These are phyloP conservation scores for Fraxinus americana DNA, from an alignment of 257 asterid genomes.

Conservation along the genomic window DNA sequence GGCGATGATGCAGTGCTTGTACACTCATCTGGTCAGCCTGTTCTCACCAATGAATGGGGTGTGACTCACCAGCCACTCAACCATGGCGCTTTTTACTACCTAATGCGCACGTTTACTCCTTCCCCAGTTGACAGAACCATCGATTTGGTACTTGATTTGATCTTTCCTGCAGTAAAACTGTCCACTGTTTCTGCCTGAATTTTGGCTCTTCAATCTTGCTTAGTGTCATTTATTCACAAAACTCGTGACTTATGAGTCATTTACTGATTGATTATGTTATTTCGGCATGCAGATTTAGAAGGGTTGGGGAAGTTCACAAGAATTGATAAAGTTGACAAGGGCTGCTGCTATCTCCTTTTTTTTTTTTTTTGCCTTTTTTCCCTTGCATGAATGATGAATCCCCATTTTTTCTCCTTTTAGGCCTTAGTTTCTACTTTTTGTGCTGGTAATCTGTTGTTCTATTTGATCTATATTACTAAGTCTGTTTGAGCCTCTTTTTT, in stretches of 20 bases:
- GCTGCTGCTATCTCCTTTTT: not conserved
- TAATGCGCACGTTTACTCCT: constrained; percentile 49
- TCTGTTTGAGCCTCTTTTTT: too few species aligned
- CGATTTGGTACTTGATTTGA: constrained; percentile 29
- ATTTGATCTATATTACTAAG: not conserved
- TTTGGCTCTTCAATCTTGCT: not conserved
- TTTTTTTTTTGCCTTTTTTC: not conserved
- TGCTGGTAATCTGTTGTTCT: not conserved
- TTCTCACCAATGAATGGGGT: constrained; percentile 81
- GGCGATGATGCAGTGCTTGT: constrained; percentile 83
- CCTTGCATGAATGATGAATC: not conserved
- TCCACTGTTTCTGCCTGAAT: not conserved
- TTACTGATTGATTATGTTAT: not conserved
- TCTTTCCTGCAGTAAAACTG: not conserved
- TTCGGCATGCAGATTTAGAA: constrained; percentile 1
- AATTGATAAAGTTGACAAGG: not conserved
- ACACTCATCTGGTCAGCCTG: constrained; percentile 78
- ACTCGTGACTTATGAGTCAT: not conserved
- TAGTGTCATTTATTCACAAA: not conserved
- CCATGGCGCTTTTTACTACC: constrained; percentile 76
- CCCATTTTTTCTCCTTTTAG: not conserved
- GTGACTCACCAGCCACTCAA: constrained; percentile 70
- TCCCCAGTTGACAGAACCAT: constrained; percentile 18
- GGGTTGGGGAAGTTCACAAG: not conserved
- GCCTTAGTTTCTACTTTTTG: not conserved